These are phyloP conservation scores for Cercospora berteroae DNA, from an alignment of 2,329 filamentous ascomycete genomes.

Conservation along the genomic window DNA sequence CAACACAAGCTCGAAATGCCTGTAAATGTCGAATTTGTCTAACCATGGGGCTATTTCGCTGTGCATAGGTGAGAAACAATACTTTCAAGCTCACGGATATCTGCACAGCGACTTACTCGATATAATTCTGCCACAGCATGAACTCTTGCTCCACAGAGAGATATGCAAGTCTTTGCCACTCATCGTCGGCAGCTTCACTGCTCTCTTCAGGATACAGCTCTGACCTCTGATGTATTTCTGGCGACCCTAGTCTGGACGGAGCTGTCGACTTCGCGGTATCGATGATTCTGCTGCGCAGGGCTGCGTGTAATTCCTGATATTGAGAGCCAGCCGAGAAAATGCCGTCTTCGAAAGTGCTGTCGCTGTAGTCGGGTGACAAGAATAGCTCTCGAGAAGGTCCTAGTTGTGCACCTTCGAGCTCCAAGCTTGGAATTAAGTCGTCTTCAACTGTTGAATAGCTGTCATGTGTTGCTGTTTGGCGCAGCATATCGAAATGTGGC, in stretches of 20 bases:
- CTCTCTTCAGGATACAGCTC: conserved; percentile 15
- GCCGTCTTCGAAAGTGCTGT: conserved; percentile 33
- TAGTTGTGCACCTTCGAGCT: conserved; percentile 13
- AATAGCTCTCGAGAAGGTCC: conserved; percentile 23
- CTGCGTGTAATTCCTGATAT: conserved; percentile 35
- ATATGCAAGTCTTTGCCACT: conserved; percentile 30
- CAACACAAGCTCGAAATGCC: conserved; percentile 54
- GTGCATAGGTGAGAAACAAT: not conserved
- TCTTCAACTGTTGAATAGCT: not conserved
- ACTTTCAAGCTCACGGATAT: not conserved
- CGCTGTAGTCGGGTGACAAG: conserved; percentile 31
- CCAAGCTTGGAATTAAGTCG: not conserved
- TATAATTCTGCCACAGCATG: conserved; percentile 45
- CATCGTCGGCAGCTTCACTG: conserved; percentile 22
- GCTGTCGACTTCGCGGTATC: conserved; percentile 35
- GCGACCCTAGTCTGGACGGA: conserved; percentile 29
- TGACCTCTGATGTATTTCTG: conserved; percentile 20
- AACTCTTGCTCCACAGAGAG: conserved; percentile 34
- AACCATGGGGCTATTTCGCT: conserved; percentile 55
- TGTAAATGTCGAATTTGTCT: conserved; percentile 57
- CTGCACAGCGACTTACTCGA: conserved; percentile 35
- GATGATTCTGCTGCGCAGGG: conserved; percentile 34
- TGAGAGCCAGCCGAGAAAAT: conserved; percentile 37
- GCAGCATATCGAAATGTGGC: conserved; percentile 10
- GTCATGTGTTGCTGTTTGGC: not conserved